Evolutionary conservation across 306 rosid genomes (phyloP).

Genomic region (Cicer judaicum): DNA sequence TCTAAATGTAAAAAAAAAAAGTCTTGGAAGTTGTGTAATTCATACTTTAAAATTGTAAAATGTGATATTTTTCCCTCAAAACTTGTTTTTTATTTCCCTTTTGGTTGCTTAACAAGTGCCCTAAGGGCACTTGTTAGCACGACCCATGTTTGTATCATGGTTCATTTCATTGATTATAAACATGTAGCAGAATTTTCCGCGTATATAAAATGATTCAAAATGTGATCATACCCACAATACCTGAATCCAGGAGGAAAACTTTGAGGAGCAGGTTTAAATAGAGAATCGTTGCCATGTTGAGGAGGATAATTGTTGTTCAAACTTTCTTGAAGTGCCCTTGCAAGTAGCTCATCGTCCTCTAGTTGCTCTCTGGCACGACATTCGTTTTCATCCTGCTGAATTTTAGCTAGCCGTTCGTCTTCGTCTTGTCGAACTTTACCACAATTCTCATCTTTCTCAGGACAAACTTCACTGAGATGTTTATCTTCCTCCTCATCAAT

Average conservation of each 20-base stretch:
- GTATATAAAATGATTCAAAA: slow-evolving; percentile 2
- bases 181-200: background rate
- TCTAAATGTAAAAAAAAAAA: no score
- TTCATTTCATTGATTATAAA: background rate
- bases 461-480: slow-evolving; percentile 31
- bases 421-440: slow-evolving; percentile 43
- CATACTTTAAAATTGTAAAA: no score
- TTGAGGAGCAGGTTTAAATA: slow-evolving; percentile 56
- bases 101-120: no score
- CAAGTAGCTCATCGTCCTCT: slow-evolving; percentile 92
- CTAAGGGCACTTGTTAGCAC: no score
- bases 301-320: slow-evolving; percentile 70
- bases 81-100: no score
- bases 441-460: slow-evolving; percentile 49
- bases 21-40: no score
- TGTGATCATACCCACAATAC: slow-evolving; percentile 51
- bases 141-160: background rate
- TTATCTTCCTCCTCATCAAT: slow-evolving; percentile 54
- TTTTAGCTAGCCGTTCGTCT: slow-evolving; percentile 52
- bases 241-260: slow-evolving; percentile 71
- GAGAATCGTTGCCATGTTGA: slow-evolving; percentile 53
- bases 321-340: slow-evolving; percentile 90
- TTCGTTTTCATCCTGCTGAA: slow-evolving; percentile 64
- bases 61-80: no score
- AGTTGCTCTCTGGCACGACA: slow-evolving; percentile 45